Evolutionary conservation across 805 yeast species (phyloP).

Genomic region (Vanderwaltozyma polyspora): DNA sequence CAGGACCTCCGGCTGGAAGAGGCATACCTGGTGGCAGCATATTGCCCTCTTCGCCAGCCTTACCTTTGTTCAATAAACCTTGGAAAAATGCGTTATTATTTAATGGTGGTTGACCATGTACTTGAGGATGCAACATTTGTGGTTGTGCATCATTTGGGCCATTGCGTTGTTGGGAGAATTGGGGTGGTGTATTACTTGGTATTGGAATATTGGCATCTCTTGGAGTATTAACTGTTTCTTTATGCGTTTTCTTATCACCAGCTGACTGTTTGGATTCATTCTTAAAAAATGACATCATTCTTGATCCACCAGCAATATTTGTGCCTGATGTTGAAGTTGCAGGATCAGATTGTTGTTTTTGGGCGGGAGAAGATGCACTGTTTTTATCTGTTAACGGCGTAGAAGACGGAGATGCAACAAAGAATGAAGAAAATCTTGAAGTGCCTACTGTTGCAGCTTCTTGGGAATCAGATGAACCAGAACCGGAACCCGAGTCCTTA

Average conservation of each 20-base stretch:
- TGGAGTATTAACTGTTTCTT: constrained; percentile 1
- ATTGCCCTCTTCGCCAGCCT: constrained; percentile 4
- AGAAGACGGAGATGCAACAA: constrained; percentile 14
- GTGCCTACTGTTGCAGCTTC: constrained; percentile 5
- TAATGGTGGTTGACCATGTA: constrained; percentile 4
- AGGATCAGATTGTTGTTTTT: not conserved
- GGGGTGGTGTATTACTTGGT: constrained; percentile 1
- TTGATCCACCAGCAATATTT: constrained; percentile 17
- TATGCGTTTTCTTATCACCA: not conserved
- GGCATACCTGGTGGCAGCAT: constrained; percentile 9
- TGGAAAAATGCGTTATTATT: constrained; percentile 23
- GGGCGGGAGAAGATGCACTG: not conserved
- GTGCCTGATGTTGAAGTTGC: not conserved
- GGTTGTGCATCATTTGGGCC: not conserved
- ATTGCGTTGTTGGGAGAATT: constrained; percentile 1
- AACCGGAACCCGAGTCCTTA: not conserved
- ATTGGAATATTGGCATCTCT: constrained; percentile 1
- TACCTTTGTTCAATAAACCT: constrained; percentile 21
- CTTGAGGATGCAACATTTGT: constrained; percentile 1
- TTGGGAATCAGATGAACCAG: not conserved
- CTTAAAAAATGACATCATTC: constrained; percentile 24
- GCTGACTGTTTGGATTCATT: constrained; percentile 6
- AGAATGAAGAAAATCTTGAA: constrained; percentile 29
- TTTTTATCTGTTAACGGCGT: constrained; percentile 3
- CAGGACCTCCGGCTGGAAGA: constrained; percentile 2